These are phyloP conservation scores for Xylaria cubensis DNA, from an alignment of 495 filamentous ascomycete genomes.

Conservation along the genomic window DNA sequence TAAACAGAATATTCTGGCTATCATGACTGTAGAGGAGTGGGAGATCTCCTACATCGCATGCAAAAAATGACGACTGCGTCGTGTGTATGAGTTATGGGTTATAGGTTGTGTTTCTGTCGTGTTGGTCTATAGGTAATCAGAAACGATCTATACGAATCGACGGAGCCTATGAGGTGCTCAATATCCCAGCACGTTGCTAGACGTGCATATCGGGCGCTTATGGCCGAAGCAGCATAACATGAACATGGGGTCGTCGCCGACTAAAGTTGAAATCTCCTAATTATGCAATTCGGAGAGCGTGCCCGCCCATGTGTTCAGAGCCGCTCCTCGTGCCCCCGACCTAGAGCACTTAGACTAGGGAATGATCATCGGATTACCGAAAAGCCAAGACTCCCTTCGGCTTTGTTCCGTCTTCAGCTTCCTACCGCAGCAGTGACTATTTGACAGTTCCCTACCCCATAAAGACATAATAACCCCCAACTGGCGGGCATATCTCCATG, in stretches of 20 bases:
- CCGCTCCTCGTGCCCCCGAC: neutral
- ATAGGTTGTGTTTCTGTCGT: neutral
- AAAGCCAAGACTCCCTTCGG: neutral
- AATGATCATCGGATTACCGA: constrained; percentile 3
- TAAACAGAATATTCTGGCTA: neutral
- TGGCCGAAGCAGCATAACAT: neutral
- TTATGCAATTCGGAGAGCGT: constrained; percentile 8
- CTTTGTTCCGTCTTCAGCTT: neutral
- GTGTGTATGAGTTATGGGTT: neutral
- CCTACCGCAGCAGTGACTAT: neutral
- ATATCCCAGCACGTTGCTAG: neutral
- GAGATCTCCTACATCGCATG: neutral
- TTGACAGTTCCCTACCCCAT: neutral
- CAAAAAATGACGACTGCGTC: neutral
- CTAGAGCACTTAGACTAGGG: neutral
- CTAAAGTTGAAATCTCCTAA: constrained; percentile 1
- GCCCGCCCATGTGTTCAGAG: neutral
- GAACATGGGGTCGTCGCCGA: neutral
- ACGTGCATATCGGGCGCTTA: neutral
- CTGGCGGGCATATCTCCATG: neutral
- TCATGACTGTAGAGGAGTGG: neutral
- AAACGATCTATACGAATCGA: neutral
- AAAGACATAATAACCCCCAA: neutral
- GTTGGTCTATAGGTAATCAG: neutral
- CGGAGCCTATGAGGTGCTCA: neutral